Base-by-base conservation (phyloP, 1,139 yeast species). In the Diutina rugosa region DNA sequence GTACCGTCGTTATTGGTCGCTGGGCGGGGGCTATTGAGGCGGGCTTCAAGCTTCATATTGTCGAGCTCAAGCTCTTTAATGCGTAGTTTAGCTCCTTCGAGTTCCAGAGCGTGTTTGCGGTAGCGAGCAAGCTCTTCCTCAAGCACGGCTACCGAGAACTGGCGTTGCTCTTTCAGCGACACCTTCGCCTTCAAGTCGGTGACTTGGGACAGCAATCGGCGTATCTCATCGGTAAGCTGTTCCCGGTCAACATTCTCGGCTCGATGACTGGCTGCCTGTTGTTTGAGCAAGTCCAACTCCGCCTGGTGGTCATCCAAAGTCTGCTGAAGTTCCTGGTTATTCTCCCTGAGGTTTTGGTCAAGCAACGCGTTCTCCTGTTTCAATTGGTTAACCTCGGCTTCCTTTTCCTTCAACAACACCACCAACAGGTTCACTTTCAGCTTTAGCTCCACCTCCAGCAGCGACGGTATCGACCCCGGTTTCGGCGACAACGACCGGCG, bases 1-100 rank as follows among this genome's bases (percentile, higher is more conserved):
- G 6, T 4, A 6, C 14, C 32, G 7, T n/a, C 44, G 54, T 32
- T 8, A 16, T 18, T 41, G 16, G 29, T 12, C 21, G 28, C 76
- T 3, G 54, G 26, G 32, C 38, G 56, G 12, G 47, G 21, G 14
- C n/a, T 41, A 4, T 38, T 56, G 32, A 59, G 55, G 49, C 57
- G 58, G 53, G 76, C 76, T 44, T 70, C 68, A 14, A 78, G 63
- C 0, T 76, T 67, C 14, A 73, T 58, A 55, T 71, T 72, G 41
- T 74, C 75, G 58, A 73, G 72, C 61, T 76, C 76, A 0, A 69
- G 59, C 61, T 63, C 63, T 62, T 72, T 69, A 65, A 16, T 16
- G 6, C 32, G 30, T 1, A 18, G 12, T 29, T 49, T 38, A 16
- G 32, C 28, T 7, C 41, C 53, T 16, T 49, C 44, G 2, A 30